phyloP scores from a whole-genome alignment of 495 filamentous ascomycete genomes.

The Xeromyces bisporus region DNA sequence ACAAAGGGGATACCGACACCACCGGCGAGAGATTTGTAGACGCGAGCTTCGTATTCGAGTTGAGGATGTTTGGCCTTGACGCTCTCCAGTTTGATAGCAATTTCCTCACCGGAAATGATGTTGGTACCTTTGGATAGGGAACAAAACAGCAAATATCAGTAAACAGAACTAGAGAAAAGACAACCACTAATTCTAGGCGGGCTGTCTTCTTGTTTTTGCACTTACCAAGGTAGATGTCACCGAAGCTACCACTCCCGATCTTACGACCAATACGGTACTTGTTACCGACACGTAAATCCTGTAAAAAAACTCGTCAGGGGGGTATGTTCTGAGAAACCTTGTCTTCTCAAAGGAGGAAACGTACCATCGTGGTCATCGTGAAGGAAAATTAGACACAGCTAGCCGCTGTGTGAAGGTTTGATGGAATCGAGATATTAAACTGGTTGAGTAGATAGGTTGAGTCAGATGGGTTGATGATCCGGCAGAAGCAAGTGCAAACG shows the following conservation, averaged over 20 bases:
- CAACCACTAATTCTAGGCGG: no score
- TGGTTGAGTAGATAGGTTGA: neutral
- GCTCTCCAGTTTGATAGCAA: conserved; percentile 98
- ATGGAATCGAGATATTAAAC: conserved; percentile 3
- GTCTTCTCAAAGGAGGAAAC: conserved; percentile 2
- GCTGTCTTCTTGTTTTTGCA: no score
- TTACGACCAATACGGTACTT: conserved; percentile 99
- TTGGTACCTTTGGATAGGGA: conserved; percentile 73
- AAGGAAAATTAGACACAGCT: conserved; percentile 19
- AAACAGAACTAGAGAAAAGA: no score
- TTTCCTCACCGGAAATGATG: conserved; percentile 99
- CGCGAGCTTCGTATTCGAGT: conserved; percentile 97
- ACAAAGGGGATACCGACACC: conserved; percentile 99
- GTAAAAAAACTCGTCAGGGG: neutral
- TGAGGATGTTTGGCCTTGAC: conserved; percentile 99
- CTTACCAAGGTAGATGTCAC: conserved; percentile 94
- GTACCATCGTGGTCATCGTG: conserved; percentile 36
- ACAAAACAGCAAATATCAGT: no score
- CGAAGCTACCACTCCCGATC: conserved; percentile 96
- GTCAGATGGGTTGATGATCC: conserved; percentile 5
- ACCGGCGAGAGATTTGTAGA: conserved; percentile 98
- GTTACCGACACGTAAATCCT: conserved; percentile 99
- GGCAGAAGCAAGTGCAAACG: no score
- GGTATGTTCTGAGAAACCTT: no score
- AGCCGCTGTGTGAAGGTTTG: conserved; percentile 14